A percentile compares a stretch with the other conserved stretches of the same genome.
Evolutionary conservation across 305 asterid genomes (phyloP).

Genomic region (Nicotiana rustica): DNA sequence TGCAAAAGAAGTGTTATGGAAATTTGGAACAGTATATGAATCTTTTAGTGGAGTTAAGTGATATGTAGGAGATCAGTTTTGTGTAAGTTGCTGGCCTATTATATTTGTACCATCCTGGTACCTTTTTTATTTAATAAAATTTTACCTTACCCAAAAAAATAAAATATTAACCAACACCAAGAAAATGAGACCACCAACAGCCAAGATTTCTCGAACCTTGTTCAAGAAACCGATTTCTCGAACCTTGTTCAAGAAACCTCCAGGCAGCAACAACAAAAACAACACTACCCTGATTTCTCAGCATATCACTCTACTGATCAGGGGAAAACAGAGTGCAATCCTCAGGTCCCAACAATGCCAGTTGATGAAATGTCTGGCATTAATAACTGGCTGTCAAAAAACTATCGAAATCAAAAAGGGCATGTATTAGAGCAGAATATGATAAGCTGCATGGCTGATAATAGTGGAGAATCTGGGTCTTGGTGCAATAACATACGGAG

Average conservation of each 20-base stretch:
- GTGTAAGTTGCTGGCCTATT: background rate
- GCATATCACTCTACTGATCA: conserved; percentile 49
- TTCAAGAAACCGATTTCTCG: conserved; percentile 49
- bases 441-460: conserved; percentile 40
- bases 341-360: conserved; percentile 53
- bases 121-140: background rate
- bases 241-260: conserved; percentile 51
- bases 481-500: conserved; percentile 57
- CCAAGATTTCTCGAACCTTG: conserved; percentile 39
- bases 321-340: conserved; percentile 39
- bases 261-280: conserved; percentile 52
- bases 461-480: conserved; percentile 42
- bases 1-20: background rate
- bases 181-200: conserved; percentile 51
- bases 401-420: conserved; percentile 38
- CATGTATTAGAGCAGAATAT: conserved; percentile 47
- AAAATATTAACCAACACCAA: conserved; percentile 43
- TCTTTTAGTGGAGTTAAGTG: background rate
- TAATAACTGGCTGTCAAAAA: conserved; percentile 56
- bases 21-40: conserved; percentile 3
- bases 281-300: conserved; percentile 58
- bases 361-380: conserved; percentile 47
- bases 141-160: background rate
- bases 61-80: background rate
- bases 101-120: background rate